Evolutionary conservation across 2,329 filamentous ascomycete genomes (phyloP).

Genomic region (Beauveria australis): DNA sequence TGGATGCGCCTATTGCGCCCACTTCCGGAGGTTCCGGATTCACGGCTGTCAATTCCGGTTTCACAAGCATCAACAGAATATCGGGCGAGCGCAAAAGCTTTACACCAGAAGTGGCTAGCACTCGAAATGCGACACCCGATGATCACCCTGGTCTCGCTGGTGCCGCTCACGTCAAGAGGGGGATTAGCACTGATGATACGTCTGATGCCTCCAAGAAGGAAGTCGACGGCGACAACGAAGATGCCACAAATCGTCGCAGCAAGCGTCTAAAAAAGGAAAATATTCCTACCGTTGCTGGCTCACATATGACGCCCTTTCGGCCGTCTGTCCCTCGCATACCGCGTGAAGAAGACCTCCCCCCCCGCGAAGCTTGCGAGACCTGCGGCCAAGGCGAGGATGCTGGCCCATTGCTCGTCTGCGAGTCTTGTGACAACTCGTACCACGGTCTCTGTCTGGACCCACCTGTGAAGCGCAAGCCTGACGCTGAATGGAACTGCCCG

Average conservation of each 20-base stretch:
- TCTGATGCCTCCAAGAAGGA: slow-evolving; percentile 42
- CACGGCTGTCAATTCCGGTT: slow-evolving; percentile 44
- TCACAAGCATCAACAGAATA: slow-evolving; percentile 58
- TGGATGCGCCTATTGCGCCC: slow-evolving; percentile 34
- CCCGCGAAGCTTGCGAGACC: slow-evolving; percentile 67
- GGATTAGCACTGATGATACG: slow-evolving; percentile 53
- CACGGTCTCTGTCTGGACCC: slow-evolving; percentile 87
- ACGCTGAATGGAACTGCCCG: slow-evolving; percentile 92
- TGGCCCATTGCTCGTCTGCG: slow-evolving; percentile 68
- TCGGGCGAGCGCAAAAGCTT: slow-evolving; percentile 42
- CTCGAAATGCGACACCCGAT: slow-evolving; percentile 52
- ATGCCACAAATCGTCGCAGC: slow-evolving; percentile 64
- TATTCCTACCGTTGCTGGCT: slow-evolving; percentile 83
- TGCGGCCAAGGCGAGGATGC: slow-evolving; percentile 74
- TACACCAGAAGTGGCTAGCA: slow-evolving; percentile 56
- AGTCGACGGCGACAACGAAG: slow-evolving; percentile 49
- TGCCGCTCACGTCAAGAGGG: slow-evolving; percentile 65
- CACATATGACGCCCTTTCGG: slow-evolving; percentile 91
- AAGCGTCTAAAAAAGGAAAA: slow-evolving; percentile 82
- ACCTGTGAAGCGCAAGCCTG: slow-evolving; percentile 66
- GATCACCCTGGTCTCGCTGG: slow-evolving; percentile 39
- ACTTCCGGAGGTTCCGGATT: slow-evolving; percentile 41
- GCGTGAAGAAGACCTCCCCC: slow-evolving; percentile 40
- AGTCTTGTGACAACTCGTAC: slow-evolving; percentile 83
- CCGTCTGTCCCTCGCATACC: slow-evolving; percentile 64